Percentiles rank a stretch among this genome's conserved stretches.
Conservation (phyloP, 2,329 filamentous ascomycete genomes). For the Diaporthe ampelina region DNA sequence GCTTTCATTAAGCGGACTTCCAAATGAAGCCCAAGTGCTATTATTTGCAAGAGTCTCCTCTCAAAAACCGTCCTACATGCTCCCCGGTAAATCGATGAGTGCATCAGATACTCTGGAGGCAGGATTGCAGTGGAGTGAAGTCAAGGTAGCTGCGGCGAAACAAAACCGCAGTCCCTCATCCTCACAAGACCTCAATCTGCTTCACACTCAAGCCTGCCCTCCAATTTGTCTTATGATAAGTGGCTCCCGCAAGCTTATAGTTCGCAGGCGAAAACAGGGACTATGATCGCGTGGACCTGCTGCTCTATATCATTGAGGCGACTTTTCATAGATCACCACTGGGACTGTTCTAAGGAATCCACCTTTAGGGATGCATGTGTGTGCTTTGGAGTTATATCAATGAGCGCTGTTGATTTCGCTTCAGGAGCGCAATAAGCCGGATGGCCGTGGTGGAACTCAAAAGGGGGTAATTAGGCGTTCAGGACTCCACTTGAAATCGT, state of each 20-base stretch:
- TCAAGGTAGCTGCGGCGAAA: too few species aligned
- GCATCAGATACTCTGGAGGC: too few species aligned
- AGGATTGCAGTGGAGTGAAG: too few species aligned
- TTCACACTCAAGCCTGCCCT: not conserved
- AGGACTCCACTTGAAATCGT: conserved; percentile 21
- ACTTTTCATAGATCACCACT: not conserved
- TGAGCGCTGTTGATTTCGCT: conserved; percentile 10
- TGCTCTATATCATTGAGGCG: not conserved
- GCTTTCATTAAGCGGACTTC: too few species aligned
- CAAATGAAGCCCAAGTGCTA: too few species aligned
- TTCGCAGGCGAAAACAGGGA: not conserved
- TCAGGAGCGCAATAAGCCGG: not conserved
- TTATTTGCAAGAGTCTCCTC: too few species aligned
- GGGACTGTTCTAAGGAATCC: not conserved
- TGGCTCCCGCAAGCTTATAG: not conserved
- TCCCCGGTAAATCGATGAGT: too few species aligned
- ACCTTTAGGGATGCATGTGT: not conserved
- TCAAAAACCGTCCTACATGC: too few species aligned
- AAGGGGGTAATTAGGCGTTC: conserved; percentile 3
- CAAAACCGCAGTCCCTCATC: too few species aligned
- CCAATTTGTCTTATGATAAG: not conserved
- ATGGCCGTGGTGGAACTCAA: not conserved
- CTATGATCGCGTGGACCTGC: not conserved
- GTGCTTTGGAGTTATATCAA: not conserved
- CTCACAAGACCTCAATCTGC: too few species aligned